Evolutionary conservation across 2,329 filamentous ascomycete genomes (phyloP).

Genomic region (Calonectria pseudoturangicola): DNA sequence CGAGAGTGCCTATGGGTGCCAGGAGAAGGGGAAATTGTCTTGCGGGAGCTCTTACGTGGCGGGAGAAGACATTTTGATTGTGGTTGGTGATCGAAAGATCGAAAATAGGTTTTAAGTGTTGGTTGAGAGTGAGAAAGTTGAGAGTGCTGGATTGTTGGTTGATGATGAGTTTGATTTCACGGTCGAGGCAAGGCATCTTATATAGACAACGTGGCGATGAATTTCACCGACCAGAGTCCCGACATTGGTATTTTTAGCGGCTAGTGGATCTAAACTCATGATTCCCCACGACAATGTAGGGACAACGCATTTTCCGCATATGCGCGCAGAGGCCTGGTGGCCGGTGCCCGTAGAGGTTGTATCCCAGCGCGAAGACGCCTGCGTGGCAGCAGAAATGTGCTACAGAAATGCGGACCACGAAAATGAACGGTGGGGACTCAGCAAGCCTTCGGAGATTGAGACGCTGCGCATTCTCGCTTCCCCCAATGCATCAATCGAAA

Average conservation of each 20-base stretch:
- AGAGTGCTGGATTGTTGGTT: slow-evolving; percentile 15
- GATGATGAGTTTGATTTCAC: slow-evolving; percentile 16
- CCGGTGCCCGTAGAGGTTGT: neutral
- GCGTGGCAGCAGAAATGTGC: slow-evolving; percentile 4
- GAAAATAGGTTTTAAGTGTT: slow-evolving; percentile 1
- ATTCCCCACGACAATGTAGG: slow-evolving; percentile 21
- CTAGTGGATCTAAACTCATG: neutral
- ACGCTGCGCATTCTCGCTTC: slow-evolving; percentile 7
- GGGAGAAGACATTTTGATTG: slow-evolving; percentile 28
- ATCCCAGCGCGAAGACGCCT: neutral
- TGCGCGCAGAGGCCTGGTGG: neutral
- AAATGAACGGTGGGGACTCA: slow-evolving; percentile 7
- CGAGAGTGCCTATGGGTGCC: too few relatives aligned
- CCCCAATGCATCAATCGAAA: neutral
- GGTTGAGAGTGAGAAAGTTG: slow-evolving; percentile 20
- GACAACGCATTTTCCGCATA: slow-evolving; percentile 19
- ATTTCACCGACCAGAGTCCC: neutral
- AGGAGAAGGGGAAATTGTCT: neutral
- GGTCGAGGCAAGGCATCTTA: slow-evolving; percentile 9
- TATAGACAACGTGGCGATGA: slow-evolving; percentile 4
- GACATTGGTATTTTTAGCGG: slow-evolving; percentile 15
- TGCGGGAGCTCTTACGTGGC: slow-evolving; percentile 15
- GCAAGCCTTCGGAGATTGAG: slow-evolving; percentile 26
- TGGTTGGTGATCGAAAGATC: slow-evolving; percentile 24
- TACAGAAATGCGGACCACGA: slow-evolving; percentile 17